Evolutionary conservation across 176 grass and related monocot species (phyloP), one percentile per base, ranked within the genome.

Genomic region (Alopecurus myosuroides): DNA sequence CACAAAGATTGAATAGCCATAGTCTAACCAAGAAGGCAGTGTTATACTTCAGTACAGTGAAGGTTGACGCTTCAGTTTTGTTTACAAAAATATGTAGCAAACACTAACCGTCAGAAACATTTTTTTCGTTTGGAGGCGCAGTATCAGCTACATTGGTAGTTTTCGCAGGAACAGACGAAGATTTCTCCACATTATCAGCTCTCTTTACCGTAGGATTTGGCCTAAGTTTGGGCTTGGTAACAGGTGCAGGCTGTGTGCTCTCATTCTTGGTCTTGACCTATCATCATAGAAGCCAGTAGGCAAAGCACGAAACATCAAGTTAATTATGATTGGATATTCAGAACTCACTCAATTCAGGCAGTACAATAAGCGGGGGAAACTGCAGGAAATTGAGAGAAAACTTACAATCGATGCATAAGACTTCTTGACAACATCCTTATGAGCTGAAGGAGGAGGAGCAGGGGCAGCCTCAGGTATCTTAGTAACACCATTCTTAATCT

Each of bases 351-450:
- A 51, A 60, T 10, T 68, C 52, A 35, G 26, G 39, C 63, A 63
- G 12, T 44, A 68, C 11, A 52, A 50, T 22, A n/a, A 60, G 40
- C 23, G 4, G 25, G 9, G 9, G n/a, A 41, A 86, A 30, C 22
- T 55, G 30, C 26, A 90, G 58, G 34, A 33, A 84, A 78, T 26
- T 18, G 44, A 44, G 25, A 73, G 17, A 57, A 39, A 76, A 90
- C 94, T 97, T 85, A 97, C 91, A 82, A 94, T 88, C 58, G 84
- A 92, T 65, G 95, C 95, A 84, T 97, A 97, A 76, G 92, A 89
- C 85, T 88, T 92, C 69, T 91, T 97, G 56, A 85, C 71, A 40
- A 68, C 83, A 81, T 94, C 92, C 30, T 92, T 91, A 45, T 86
- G 78, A 52, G 48, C 61, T 61, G 82, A 58, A 70, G 82, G 26